Evolutionary conservation across 208 protist species (phyloP), one percentile per base, ranked within the genome.

Genomic region (Leishmania martiniquensis): DNA sequence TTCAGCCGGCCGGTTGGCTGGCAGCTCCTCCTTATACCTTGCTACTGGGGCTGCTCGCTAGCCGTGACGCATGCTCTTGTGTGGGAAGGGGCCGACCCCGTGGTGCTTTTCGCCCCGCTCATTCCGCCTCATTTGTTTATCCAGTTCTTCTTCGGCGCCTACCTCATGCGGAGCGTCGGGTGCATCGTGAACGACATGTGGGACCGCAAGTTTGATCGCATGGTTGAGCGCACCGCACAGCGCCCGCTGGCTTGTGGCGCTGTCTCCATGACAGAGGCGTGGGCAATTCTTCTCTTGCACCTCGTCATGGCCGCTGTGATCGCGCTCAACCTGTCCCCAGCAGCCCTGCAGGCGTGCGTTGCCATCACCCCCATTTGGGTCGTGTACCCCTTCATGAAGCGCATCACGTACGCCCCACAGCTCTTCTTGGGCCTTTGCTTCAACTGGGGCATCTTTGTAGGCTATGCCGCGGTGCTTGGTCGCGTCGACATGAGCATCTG

Each of bases 161-260:
- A 93, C 77, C 78, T 93, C 32, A 94, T 95, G 90, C 93, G 93
- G 17, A 91, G 90, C 62, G 91, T 83, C 7, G 93, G 91, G 15
- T 97, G 91, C 81, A 88, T 97, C 71, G 89, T 96, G 20, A 95
- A 95, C 60, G 93, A 97, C 77, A 93, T 94, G 91, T 93, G 87
- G 84, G 93, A 97, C 81, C 77, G 91, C 51, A 83, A 91, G 68
- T 91, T 93, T 81, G 91, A 95, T 63, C 81, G 85, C 57, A 74
- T 89, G 83, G 90, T 95, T 63, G 91, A 92, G 83, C 88, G 91
- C 1, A 95, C 91, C 1, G 87, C 84, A 54, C 80, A 82, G 25
- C 89, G 91, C 10, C 93, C 93, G 29, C 85, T 97, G 12, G 91
- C 89, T 9, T 87, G 49, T 57, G 91, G 91, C 44, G 82, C 69